Evolutionary conservation across 2,329 filamentous ascomycete genomes (phyloP).

Genomic region (Verticillium albo-atrum): DNA sequence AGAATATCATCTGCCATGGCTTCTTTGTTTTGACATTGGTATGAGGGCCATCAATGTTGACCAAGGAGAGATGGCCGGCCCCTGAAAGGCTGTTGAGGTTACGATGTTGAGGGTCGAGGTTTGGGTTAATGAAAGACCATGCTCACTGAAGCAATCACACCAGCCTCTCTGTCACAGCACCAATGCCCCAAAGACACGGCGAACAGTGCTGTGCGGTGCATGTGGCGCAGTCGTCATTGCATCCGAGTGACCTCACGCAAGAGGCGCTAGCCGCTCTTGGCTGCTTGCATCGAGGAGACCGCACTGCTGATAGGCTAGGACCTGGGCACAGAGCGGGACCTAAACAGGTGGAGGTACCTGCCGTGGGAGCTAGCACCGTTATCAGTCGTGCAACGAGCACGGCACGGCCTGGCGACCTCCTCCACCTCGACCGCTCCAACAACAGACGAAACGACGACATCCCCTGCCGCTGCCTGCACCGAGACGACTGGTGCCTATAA

Average conservation of each 20-base stretch:
- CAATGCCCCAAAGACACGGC: not conserved
- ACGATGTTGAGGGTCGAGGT: not conserved
- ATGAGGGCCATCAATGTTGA: not conserved
- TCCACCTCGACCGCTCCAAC: constrained; percentile 10
- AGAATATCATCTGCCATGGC: constrained; percentile 61
- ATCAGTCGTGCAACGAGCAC: not conserved
- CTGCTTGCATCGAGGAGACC: constrained; percentile 6
- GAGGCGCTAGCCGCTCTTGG: constrained; percentile 6
- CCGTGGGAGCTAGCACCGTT: not conserved
- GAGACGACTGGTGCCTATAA: not conserved
- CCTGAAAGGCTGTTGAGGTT: not conserved
- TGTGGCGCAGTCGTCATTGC: constrained; percentile 3
- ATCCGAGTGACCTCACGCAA: constrained; percentile 1
- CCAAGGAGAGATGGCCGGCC: not conserved
- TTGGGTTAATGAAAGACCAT: not conserved
- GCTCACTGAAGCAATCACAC: not conserved
- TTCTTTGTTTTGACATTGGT: not conserved
- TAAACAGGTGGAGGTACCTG: not conserved
- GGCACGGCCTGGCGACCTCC: constrained; percentile 5
- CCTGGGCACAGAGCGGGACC: constrained; percentile 2
- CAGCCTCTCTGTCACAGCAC: not conserved
- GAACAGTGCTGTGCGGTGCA: not conserved
- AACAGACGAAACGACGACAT: constrained; percentile 2
- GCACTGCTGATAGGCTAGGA: constrained; percentile 12
- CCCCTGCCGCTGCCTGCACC: not conserved